Evolutionary conservation across 257 asterid genomes (phyloP).

Genomic region (Ballota nigra): DNA sequence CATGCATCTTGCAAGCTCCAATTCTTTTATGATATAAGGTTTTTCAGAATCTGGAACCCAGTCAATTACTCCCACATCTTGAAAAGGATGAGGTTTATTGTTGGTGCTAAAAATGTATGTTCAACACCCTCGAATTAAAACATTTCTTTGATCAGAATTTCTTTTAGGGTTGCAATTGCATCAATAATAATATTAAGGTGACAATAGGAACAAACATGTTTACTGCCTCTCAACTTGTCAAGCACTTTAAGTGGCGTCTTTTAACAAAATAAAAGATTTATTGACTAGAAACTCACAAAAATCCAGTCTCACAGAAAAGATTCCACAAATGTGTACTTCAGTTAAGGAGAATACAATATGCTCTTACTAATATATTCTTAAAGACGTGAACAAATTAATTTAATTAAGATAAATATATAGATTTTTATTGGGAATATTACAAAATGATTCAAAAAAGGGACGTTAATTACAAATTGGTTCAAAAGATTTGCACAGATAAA

Average conservation of each 20-base stretch:
- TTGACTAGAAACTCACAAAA: not conserved
- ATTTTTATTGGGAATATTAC: too few relatives aligned
- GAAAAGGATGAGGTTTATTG: not conserved
- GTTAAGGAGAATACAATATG: conserved; percentile 1
- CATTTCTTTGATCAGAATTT: not conserved
- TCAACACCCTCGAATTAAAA: not conserved
- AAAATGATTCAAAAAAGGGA: too few relatives aligned
- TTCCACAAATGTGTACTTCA: not conserved
- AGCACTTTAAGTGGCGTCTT: not conserved
- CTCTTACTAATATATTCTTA: not conserved
- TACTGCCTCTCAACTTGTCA: not conserved
- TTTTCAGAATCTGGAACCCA: not conserved
- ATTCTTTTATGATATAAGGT: not conserved
- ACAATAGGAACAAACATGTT: not conserved
- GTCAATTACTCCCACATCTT: not conserved
- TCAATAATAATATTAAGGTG: not conserved
- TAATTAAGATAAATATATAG: not conserved
- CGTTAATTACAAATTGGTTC: too few relatives aligned
- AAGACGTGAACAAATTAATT: not conserved
- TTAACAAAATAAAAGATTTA: not conserved
- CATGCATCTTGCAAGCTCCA: not conserved
- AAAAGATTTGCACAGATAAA: too few relatives aligned
- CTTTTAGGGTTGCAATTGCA: not conserved
- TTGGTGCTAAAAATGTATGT: not conserved
- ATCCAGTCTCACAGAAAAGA: not conserved